Base-by-base conservation (phyloP, 139 green algal species). In the Tetradesmus obliquus region DNA sequence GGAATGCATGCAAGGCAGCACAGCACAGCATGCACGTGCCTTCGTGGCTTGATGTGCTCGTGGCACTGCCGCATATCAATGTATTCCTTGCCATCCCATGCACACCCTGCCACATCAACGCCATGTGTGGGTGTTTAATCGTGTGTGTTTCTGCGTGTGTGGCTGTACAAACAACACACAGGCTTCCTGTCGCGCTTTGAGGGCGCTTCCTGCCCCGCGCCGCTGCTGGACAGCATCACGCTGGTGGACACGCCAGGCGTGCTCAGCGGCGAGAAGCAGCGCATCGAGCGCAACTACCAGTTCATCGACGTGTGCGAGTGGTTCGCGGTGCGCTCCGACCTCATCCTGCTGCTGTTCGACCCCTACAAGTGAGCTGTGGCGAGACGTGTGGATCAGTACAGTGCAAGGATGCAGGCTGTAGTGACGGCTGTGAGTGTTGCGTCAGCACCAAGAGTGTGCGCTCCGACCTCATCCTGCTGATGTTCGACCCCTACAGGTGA, bases 321-420 rank as follows among this genome's bases (percentile, higher is more conserved):
- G 97, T 99, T 99, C 94, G 98, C 98, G 2, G 93, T 94, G 19
- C 96, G 98, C 60, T 97, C 94, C 93, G 98, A 99, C 93, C 93
- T 99, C 92, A 99, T 99, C 88, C 96, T 99, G 86, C 95, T 99
- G 92, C 96, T 99, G 9, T 99, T 99, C 93, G 98, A 99, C 94
- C 98, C 98, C 55, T 96, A 99, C 96, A 99, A 99, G 97, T 90
- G 51, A 83, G 86, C 32, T 45, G 32, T 0, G 32, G 32, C 4
- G 22, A 94, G 98, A 66, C 95, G 96, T 87, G 91, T 94, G 93
- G 7, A 22, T 10, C 9, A 71, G 6, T 10, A 13, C 9, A 3
- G 60, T 15, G 7, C 7, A 19, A 19, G 60, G 60, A 22, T 71
- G 15, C 19, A 13, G 60, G 60, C 9, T 71, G 8, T 15, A 4